Evolutionary conservation across 257 asterid species (phyloP), one percentile per base, ranked within the genome.

Genomic region (Solanum infundibuliforme): DNA sequence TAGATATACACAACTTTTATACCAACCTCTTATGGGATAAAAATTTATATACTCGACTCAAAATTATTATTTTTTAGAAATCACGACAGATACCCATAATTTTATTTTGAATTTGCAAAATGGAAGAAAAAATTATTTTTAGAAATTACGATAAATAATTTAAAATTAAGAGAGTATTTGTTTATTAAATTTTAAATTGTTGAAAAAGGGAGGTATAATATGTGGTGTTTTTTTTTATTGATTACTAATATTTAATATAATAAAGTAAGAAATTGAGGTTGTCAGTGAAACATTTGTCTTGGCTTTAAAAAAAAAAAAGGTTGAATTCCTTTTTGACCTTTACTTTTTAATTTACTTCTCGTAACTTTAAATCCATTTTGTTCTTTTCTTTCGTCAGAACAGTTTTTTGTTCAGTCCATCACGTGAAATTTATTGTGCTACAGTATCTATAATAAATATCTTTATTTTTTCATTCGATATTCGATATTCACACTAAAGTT

Each of bases 351-450:
- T 71, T 32, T 7, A 3, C 18, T 81, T 29, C 69, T 81, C 85
- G 85, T 81, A 81, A 81, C 85, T 81, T 81, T 41, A 48, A 81
- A 81, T 74, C 20, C 29, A 29, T 81, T 81, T 81, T 81, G 85
- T 81, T 48, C 35, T 81, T 29, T 79, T 46, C 38, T 79, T 13
- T 79, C 38, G 36, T 43, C 66, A 14, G 25, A 79, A 41, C 84
- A 79, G 66, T 27, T 43, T 43, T 74, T 79, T 4, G 65, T 79
- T 79, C 84, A 79, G 85, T 81, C 41, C 3, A 46, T 81, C 85
- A 81, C 85, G 85, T 81, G 85, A 81, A 46, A 29, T 8, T 81
- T 9, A 48, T 46, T 29, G 29, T 16, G 20, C 85, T 81, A 29
- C 69, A 81, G 65, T 43, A 1, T 41, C 35, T 6, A n/a, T 21